phyloP scores from a whole-genome alignment of 1,284 basidiomycete species.

The Pseudozyma sp. region DNA sequence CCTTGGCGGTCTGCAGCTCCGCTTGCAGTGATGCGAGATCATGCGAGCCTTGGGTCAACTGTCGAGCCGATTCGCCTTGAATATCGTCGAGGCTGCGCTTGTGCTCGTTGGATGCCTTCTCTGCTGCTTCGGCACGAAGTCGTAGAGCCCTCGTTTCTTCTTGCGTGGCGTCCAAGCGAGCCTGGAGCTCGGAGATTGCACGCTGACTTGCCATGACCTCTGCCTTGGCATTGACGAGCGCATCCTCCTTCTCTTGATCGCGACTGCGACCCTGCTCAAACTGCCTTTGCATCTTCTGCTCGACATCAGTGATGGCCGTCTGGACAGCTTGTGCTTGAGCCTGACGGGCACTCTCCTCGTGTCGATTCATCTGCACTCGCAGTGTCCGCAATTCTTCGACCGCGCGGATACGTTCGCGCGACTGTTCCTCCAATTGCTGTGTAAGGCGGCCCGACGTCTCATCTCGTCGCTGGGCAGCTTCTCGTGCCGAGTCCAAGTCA shows the following conservation, averaged over 20 bases:
- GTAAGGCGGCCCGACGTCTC: conserved; percentile 25
- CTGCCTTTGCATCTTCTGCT: conserved; percentile 24
- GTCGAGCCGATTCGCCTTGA: conserved; percentile 11
- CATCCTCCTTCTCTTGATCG: conserved; percentile 33
- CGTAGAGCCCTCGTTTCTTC: conserved; percentile 24
- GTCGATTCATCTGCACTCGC: conserved; percentile 10
- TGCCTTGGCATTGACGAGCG: conserved; percentile 31
- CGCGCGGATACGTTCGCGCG: conserved; percentile 26
- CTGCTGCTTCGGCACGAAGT: conserved; percentile 26
- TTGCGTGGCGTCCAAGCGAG: conserved; percentile 15
- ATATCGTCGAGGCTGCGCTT: conserved; percentile 20
- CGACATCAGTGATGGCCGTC: conserved; percentile 27
- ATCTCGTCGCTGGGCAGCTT: conserved; percentile 18
- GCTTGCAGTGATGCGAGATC: conserved; percentile 25
- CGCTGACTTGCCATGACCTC: conserved; percentile 27
- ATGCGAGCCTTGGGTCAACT: conserved; percentile 11
- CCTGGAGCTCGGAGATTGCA: conserved; percentile 22
- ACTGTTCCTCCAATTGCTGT: conserved; percentile 36
- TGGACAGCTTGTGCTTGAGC: conserved; percentile 19
- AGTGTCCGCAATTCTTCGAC: conserved; percentile 18
- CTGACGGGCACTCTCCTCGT: conserved; percentile 22
- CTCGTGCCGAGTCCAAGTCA: conserved; percentile 17
- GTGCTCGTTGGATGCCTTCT: conserved; percentile 24
- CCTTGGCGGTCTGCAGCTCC: conserved; percentile 10
- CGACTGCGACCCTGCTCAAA: conserved; percentile 24